phyloP scores from a whole-genome alignment of 164 flowering plant species.

The Vitis labrusca region DNA sequence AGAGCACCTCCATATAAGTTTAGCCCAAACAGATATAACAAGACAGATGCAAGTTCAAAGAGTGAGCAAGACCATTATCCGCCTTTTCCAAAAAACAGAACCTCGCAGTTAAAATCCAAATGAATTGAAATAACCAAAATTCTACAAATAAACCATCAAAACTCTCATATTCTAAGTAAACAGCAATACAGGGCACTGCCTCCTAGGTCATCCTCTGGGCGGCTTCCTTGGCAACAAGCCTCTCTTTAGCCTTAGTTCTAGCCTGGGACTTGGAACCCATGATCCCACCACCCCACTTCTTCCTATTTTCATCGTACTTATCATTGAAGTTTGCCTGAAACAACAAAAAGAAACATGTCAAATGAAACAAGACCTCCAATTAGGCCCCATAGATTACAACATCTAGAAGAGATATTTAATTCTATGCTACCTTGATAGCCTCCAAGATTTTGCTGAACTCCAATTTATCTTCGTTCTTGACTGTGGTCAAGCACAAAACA shows the following conservation, averaged over 20 bases:
- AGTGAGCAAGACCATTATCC: neutral
- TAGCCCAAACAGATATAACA: no score
- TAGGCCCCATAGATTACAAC: no score
- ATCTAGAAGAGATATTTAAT: neutral
- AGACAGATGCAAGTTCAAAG: neutral
- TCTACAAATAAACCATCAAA: no score
- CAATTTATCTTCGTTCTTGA: conserved; percentile 84
- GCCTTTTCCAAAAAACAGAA: neutral
- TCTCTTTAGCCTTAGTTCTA: conserved; percentile 73
- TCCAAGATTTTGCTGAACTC: conserved; percentile 83
- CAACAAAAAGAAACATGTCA: neutral
- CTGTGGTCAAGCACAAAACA: conserved; percentile 70
- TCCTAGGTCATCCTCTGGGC: conserved; percentile 62
- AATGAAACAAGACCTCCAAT: no score
- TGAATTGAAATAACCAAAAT: neutral
- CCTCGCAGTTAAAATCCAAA: neutral
- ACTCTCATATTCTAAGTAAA: no score
- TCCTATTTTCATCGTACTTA: conserved; percentile 69
- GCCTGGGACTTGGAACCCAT: conserved; percentile 90
- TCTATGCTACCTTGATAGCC: conserved; percentile 63
- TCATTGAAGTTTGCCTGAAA: conserved; percentile 68
- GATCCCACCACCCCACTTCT: conserved; percentile 92
- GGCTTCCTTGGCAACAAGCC: conserved; percentile 65
- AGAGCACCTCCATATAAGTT: no score
- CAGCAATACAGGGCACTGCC: no score